phyloP scores from a whole-genome alignment of 2,329 filamentous ascomycete genomes.

The Pyricularia pennisetigena region DNA sequence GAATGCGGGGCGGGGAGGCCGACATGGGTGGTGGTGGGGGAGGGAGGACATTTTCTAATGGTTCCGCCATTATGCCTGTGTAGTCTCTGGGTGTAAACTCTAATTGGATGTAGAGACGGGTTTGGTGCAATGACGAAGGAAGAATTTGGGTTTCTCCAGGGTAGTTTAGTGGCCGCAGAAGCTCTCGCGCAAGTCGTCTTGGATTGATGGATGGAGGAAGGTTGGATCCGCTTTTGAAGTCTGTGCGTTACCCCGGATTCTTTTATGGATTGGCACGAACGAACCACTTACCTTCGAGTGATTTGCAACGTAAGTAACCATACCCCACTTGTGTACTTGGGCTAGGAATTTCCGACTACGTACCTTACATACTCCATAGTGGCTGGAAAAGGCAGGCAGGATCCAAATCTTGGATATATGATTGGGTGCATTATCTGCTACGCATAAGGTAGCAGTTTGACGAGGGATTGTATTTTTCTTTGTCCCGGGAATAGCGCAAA shows the following conservation, averaged over 20 bases:
- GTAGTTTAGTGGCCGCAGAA: not conserved
- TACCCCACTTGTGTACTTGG: not conserved
- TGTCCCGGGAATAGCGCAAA: too few species aligned
- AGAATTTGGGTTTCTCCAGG: not conserved
- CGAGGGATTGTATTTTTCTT: too few species aligned
- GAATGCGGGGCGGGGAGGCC: slow-evolving; percentile 49
- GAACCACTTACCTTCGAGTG: not conserved
- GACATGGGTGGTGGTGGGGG: slow-evolving; percentile 34
- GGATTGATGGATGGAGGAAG: not conserved
- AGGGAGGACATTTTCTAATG: slow-evolving; percentile 14
- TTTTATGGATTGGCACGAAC: not conserved
- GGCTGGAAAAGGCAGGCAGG: not conserved
- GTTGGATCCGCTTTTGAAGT: not conserved
- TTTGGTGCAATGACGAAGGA: not conserved
- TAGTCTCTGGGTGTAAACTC: not conserved
- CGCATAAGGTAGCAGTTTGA: too few species aligned
- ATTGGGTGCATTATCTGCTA: not conserved
- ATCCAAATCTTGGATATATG: not conserved
- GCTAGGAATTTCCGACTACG: not conserved
- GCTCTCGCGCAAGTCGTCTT: not conserved
- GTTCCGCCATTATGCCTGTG: not conserved
- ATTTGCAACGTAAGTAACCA: not conserved
- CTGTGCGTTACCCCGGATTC: not conserved
- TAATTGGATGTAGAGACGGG: not conserved
- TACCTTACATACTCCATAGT: too few species aligned